Evolutionary conservation across 768 basidiomycete species (phyloP).

Genomic region (Serendipita sp.): DNA sequence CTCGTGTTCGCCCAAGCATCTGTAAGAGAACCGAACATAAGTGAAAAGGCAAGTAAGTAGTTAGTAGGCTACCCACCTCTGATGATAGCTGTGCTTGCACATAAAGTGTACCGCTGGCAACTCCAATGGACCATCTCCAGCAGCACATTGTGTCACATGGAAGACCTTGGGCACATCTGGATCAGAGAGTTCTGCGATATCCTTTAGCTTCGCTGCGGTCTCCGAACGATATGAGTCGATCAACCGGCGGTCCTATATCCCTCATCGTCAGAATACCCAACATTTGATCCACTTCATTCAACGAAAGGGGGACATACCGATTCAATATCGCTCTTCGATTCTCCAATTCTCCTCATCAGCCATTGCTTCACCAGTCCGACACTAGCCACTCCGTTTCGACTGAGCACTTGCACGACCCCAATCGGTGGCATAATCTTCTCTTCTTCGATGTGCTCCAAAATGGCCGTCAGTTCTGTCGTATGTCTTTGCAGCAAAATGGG

Average conservation of each 20-base stretch:
- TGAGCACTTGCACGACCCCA: conserved; percentile 76
- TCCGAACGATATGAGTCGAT: conserved; percentile 81
- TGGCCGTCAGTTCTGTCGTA: conserved; percentile 45
- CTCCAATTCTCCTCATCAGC: conserved; percentile 63
- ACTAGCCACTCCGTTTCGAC: conserved; percentile 77
- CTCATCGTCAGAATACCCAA: background rate
- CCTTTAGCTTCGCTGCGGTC: conserved; percentile 60
- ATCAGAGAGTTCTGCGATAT: conserved; percentile 68
- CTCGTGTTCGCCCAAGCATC: conserved; percentile 80
- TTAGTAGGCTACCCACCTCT: conserved; percentile 25
- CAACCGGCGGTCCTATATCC: conserved; percentile 60
- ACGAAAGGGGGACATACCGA: conserved; percentile 35
- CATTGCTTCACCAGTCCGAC: conserved; percentile 86
- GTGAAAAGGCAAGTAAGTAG: background rate
- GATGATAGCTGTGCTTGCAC: conserved; percentile 94
- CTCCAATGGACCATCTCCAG: conserved; percentile 79
- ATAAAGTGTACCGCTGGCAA: conserved; percentile 92
- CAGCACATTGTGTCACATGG: conserved; percentile 85
- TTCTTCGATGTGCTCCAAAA: conserved; percentile 66
- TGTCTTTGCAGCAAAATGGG: conserved; percentile 58
- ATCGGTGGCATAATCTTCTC: conserved; percentile 75
- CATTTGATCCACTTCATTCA: conserved; percentile 4
- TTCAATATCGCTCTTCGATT: conserved; percentile 58
- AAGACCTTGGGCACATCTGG: conserved; percentile 69
- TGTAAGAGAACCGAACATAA: conserved; percentile 17